Base-by-base conservation (phyloP, 768 basidiomycete genomes). In the Serendipita sp. region DNA sequence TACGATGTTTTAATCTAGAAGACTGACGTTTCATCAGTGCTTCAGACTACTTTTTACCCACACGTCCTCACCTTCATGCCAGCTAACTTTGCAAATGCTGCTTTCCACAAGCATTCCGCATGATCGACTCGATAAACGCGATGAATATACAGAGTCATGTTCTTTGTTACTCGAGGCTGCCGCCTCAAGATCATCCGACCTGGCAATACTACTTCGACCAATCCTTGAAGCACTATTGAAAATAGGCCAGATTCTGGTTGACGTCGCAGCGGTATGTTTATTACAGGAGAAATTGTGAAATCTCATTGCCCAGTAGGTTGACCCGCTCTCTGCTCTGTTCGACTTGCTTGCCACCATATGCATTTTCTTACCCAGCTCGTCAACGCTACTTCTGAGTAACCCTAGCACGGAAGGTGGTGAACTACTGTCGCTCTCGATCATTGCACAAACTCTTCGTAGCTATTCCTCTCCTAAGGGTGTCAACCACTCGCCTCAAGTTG, bases 41-140 rank as follows among this genome's bases (percentile, higher is more conserved):
- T 81, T 80, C 66, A 77, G 80, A 45, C 75, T 85, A 33, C 71
- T 88, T n/a, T 69, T 87, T 63, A 81, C 79, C 0, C 87, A 88
- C 71, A 74, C 53, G 11, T 64, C 52, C n/a, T 44, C 63, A 6
- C 53, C 60, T 33, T 43, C 55, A 16, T 63, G 64, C 31, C 62
- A 37, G 46, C 62, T 64, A 44, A 67, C 63, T 34, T 55, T 63
- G 8, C 68, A 64, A 34, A 50, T 62, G 11, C 65, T 64, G 31
- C 27, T 66, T 36, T 66, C 63, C 31, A 44, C 23, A 44, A n/a
- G 27, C 44, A 43, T 66, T 65, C 63, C 44, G 18, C 1, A 34
- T 60, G 50, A 48, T 62, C 40, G 6, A 34, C 58, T 4, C 23
- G 31, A 29, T n/a, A 46, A 18, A 44, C 44, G 8, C 36, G 71